These are phyloP conservation scores for Populus tomentosa DNA, from an alignment of 441 rosid genomes.

Conservation along the genomic window DNA sequence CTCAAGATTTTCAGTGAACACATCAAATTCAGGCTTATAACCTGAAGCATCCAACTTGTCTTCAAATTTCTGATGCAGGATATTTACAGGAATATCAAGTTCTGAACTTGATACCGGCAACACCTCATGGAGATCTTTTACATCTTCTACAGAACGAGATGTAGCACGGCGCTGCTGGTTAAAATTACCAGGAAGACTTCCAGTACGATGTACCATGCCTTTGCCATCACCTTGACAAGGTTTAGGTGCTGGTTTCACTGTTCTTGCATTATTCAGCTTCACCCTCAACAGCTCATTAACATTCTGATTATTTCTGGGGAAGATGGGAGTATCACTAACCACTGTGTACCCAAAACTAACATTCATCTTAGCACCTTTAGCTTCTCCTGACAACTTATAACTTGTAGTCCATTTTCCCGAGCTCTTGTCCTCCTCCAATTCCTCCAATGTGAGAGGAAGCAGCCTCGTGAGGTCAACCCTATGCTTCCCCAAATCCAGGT, in stretches of 20 bases:
- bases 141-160: constrained; percentile 39
- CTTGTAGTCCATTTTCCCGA: constrained; percentile 91
- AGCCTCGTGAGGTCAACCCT: constrained; percentile 86
- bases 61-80: constrained; percentile 43
- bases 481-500: constrained; percentile 90
- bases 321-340: constrained; percentile 42
- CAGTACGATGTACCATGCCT: constrained; percentile 32
- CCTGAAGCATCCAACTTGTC: constrained; percentile 42
- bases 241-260: constrained; percentile 29
- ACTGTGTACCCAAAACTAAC: constrained; percentile 90
- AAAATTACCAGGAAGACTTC: constrained; percentile 43
- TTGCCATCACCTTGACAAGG: constrained; percentile 36
- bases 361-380: constrained; percentile 65
- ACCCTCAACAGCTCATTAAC: constrained; percentile 27
- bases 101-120: constrained; percentile 50
- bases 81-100: constrained; percentile 30
- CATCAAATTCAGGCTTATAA: constrained; percentile 37
- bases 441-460: constrained; percentile 92
- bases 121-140: constrained; percentile 79
- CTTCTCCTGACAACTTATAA: constrained; percentile 76
- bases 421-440: constrained; percentile 87
- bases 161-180: constrained; percentile 26
- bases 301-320: constrained; percentile 36
- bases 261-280: constrained; percentile 35
- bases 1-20: constrained; percentile 31